phyloP scores from a whole-genome alignment of 805 yeast genomes.

The Candida dendrica region DNA sequence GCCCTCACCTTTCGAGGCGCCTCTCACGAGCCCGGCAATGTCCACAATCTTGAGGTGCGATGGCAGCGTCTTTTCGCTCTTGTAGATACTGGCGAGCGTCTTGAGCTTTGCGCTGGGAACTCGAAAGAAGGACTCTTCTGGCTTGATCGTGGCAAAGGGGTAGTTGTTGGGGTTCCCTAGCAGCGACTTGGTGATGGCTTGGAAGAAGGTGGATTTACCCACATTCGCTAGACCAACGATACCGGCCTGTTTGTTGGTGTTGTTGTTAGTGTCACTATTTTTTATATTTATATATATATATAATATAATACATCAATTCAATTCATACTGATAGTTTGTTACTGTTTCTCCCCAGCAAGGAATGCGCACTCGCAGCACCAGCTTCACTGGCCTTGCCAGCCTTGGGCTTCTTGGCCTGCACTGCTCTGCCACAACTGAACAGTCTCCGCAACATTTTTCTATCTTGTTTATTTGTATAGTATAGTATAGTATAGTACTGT shows the following conservation, averaged over 20 bases:
- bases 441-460: background rate
- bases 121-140: slow-evolving; percentile 68
- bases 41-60: slow-evolving; percentile 67
- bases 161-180: slow-evolving; percentile 72
- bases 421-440: background rate
- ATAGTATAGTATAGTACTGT: too few species aligned
- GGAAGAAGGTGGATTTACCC: slow-evolving; percentile 77
- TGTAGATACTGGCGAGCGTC: slow-evolving; percentile 45
- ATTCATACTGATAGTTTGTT: slow-evolving; percentile 18
- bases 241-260: slow-evolving; percentile 46
- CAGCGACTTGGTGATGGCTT: slow-evolving; percentile 67
- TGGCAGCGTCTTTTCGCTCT: slow-evolving; percentile 57
- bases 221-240: slow-evolving; percentile 79
- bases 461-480: too few species aligned
- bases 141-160: slow-evolving; percentile 75
- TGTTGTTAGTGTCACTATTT: too few species aligned
- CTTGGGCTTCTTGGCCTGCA: slow-evolving; percentile 13
- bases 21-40: slow-evolving; percentile 77
- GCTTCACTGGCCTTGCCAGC: slow-evolving; percentile 3
- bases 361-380: slow-evolving; percentile 5
- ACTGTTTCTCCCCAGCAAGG: slow-evolving; percentile 20
- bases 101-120: slow-evolving; percentile 63
- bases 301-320: too few species aligned
- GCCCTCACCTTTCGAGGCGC: slow-evolving; percentile 81
- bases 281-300: too few species aligned